These are phyloP conservation scores for Lachnellula arida DNA, from an alignment of 2,329 filamentous ascomycete genomes.

Conservation along the genomic window DNA sequence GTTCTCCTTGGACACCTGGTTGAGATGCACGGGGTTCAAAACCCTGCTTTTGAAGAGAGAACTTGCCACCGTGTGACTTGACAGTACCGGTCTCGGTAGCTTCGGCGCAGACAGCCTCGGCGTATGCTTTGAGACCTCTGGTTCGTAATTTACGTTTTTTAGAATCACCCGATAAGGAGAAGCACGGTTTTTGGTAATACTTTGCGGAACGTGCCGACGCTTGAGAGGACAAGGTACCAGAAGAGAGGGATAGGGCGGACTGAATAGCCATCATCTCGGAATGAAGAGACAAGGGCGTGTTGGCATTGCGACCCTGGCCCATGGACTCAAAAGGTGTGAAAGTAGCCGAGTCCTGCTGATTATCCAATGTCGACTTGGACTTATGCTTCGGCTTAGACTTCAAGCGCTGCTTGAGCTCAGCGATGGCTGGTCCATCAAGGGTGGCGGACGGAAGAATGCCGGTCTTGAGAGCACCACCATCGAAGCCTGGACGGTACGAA, in stretches of 20 bases:
- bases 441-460: conserved; percentile 35
- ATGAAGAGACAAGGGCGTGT: conserved; percentile 46
- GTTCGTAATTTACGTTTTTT: conserved; percentile 43
- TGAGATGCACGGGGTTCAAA: conserved; percentile 44
- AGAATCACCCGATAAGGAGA: conserved; percentile 43
- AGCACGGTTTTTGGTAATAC: conserved; percentile 45
- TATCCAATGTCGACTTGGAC: conserved; percentile 28
- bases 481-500: conserved; percentile 44
- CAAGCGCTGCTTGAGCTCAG: conserved; percentile 29
- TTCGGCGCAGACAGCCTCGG: conserved; percentile 38
- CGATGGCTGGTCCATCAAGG: conserved; percentile 28
- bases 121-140: conserved; percentile 41
- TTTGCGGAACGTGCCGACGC: conserved; percentile 32
- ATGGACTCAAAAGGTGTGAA: conserved; percentile 36
- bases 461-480: conserved; percentile 46
- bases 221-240: conserved; percentile 36
- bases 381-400: conserved; percentile 37
- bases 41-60: conserved; percentile 38
- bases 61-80: conserved; percentile 35
- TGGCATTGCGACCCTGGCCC: conserved; percentile 35
- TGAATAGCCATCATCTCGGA: conserved; percentile 53
- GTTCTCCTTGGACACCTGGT: conserved; percentile 30
- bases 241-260: conserved; percentile 42
- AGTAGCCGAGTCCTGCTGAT: conserved; percentile 18
- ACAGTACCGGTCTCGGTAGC: conserved; percentile 25